These are phyloP conservation scores for Jackrogersella minutella DNA, from an alignment of 495 filamentous ascomycete species.

Conservation along the genomic window DNA sequence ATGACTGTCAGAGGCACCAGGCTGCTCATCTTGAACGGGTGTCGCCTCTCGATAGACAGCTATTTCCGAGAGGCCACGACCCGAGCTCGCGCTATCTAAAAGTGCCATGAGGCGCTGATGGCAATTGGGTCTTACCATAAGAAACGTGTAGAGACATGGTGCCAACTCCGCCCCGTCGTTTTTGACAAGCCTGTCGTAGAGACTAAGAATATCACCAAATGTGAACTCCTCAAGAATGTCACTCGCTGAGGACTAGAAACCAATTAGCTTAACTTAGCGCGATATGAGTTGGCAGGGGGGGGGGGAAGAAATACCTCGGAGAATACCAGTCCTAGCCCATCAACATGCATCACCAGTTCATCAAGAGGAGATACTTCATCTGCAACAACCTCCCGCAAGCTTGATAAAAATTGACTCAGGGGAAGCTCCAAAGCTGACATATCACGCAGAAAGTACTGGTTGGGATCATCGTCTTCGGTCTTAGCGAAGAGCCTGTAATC, in stretches of 20 bases:
- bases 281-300: background rate
- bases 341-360: conserved; percentile 73
- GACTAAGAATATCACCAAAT: conserved; percentile 46
- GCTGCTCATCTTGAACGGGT: conserved; percentile 21
- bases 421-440: conserved; percentile 64
- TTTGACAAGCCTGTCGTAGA: conserved; percentile 49
- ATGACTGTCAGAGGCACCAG: conserved; percentile 11
- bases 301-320: conserved; percentile 66
- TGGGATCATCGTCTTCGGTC: conserved; percentile 67
- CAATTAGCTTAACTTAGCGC: conserved; percentile 18
- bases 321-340: conserved; percentile 72
- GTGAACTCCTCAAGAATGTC: conserved; percentile 43
- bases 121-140: conserved; percentile 46
- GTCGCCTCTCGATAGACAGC: conserved; percentile 41
- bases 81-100: conserved; percentile 42
- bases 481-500: conserved; percentile 78
- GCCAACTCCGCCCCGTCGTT: conserved; percentile 42
- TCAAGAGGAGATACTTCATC: conserved; percentile 72
- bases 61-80: conserved; percentile 44
- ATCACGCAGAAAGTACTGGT: conserved; percentile 78
- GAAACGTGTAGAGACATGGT: conserved; percentile 41
- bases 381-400: conserved; percentile 70
- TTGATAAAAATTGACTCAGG: conserved; percentile 67
- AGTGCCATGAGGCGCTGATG: conserved; percentile 44
- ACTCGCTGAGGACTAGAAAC: conserved; percentile 37